A percentile compares a stretch with the other conserved stretches of the same genome.
phyloP scores from a whole-genome alignment of 148 eudicot species.

The Linanthus parryae region DNA sequence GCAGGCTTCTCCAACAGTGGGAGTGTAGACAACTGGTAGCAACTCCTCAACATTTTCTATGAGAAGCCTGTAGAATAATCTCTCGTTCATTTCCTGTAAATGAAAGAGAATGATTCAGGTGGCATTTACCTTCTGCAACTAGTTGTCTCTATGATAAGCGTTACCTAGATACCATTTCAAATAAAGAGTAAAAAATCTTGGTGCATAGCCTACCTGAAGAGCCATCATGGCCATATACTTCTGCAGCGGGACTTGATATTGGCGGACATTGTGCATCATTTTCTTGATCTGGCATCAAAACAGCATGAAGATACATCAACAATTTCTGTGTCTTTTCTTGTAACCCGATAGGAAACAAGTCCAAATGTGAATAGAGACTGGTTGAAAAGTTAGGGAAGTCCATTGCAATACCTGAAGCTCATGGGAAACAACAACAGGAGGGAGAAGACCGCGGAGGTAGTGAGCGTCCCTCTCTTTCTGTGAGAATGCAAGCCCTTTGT shows the following conservation, averaged over 20 bases:
- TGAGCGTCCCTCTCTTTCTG: constrained; percentile 86
- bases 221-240: constrained; percentile 95
- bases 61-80: constrained; percentile 90
- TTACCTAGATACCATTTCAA: not conserved
- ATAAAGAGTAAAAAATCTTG: not conserved
- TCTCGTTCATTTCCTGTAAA: constrained; percentile 81
- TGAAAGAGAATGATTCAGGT: not conserved
- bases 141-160: too few species aligned
- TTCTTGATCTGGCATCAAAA: constrained; percentile 43
- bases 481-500: constrained; percentile 77
- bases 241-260: constrained; percentile 81
- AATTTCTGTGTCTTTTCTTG: not conserved
- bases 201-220: constrained; percentile 54
- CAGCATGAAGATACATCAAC: not conserved
- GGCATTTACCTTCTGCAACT: not conserved
- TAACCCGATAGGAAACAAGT: not conserved
- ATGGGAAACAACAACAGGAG: constrained; percentile 63
- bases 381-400: not conserved
- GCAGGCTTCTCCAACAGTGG: constrained; percentile 99
- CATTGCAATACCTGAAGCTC: constrained; percentile 53
- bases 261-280: constrained; percentile 71
- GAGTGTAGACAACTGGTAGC: constrained; percentile 91
- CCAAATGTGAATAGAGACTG: not conserved
- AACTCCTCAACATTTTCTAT: constrained; percentile 91
- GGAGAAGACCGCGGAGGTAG: constrained; percentile 88